Percentiles rank a stretch among this genome's conserved stretches.
These are phyloP conservation scores for Coix lacrymajobi DNA, from an alignment of 176 grass and related monocot genomes.

Conservation along the genomic window DNA sequence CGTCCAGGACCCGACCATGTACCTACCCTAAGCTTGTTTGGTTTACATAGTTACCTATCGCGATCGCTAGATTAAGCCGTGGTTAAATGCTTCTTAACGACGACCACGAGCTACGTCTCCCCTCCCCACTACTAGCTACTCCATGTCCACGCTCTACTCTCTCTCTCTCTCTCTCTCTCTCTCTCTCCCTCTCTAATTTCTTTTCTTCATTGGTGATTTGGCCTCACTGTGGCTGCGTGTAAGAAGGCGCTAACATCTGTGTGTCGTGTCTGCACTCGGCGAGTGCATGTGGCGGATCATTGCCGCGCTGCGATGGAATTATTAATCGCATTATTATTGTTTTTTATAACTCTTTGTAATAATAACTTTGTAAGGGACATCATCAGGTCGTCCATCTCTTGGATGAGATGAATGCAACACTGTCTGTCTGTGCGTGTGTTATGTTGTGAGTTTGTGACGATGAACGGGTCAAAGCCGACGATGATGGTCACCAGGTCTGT, in stretches of 20 bases:
- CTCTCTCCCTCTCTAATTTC: not conserved
- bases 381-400: not conserved
- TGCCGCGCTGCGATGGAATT: not conserved
- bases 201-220: not conserved
- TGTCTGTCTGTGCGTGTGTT: not conserved
- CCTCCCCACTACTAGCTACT: not conserved
- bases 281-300: not conserved
- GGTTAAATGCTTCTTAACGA: conserved; percentile 35
- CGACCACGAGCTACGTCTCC: conserved; percentile 1
- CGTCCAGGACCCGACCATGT: conserved; percentile 33
- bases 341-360: not conserved
- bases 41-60: conserved; percentile 18
- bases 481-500: not conserved
- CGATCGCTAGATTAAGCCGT: conserved; percentile 25
- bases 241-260: conserved; percentile 37
- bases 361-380: not conserved
- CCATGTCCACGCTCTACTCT: not conserved
- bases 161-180: not conserved
- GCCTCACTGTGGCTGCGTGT: conserved; percentile 17
- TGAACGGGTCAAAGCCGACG: not conserved
- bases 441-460: too few relatives aligned
- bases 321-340: not conserved
- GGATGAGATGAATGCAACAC: not conserved
- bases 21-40: conserved; percentile 42
- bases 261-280: not conserved